phyloP scores from a whole-genome alignment of 2,329 filamentous ascomycete genomes.

The Massarina eburnea region DNA sequence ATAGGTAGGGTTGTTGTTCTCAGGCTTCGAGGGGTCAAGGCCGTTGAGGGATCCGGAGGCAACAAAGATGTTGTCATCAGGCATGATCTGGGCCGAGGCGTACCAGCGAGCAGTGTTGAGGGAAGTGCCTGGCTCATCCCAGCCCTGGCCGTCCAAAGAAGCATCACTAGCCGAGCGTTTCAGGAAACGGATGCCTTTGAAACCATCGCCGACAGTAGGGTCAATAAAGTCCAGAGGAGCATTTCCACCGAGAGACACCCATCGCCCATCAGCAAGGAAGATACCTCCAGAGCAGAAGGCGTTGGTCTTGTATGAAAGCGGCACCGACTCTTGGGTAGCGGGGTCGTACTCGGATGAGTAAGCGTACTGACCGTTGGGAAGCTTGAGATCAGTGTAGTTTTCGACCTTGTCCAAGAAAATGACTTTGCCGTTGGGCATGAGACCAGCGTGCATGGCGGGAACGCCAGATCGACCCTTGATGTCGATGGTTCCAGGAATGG shows the following conservation, averaged over 20 bases:
- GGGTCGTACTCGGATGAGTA: constrained; percentile 64
- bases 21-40: constrained; percentile 54
- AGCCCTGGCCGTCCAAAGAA: constrained; percentile 52
- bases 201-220: constrained; percentile 61
- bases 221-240: constrained; percentile 58
- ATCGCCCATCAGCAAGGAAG: constrained; percentile 60
- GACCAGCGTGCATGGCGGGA: constrained; percentile 64
- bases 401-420: constrained; percentile 66
- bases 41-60: constrained; percentile 63
- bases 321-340: constrained; percentile 48
- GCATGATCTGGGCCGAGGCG: constrained; percentile 60
- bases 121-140: constrained; percentile 59
- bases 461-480: constrained; percentile 60
- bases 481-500: constrained; percentile 51
- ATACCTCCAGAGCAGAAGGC: constrained; percentile 63
- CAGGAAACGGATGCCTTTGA: constrained; percentile 59
- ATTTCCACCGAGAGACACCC: constrained; percentile 61
- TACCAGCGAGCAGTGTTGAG: constrained; percentile 62
- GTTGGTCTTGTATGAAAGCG: constrained; percentile 59
- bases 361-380: constrained; percentile 58
- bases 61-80: constrained; percentile 60
- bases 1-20: constrained; percentile 66
- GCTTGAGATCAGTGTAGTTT: constrained; percentile 60
- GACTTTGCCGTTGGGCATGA: constrained; percentile 61
- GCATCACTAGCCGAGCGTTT: constrained; percentile 49